Conservation (phyloP, 164 flowering plant species). For the Nelumbo lutea region DNA sequence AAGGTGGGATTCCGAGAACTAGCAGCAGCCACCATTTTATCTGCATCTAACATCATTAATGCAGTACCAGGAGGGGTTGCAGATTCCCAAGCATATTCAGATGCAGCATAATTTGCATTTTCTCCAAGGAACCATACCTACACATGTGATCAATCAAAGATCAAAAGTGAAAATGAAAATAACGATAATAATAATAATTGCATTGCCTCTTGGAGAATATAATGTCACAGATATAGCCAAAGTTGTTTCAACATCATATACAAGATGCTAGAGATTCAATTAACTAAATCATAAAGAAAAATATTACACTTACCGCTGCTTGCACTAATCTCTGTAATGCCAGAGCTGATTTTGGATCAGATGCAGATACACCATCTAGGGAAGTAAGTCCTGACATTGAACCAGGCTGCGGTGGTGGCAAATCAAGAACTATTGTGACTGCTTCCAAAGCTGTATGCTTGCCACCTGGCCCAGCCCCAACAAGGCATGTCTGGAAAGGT, state of each 20-base stretch:
- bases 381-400: slow-evolving; percentile 76
- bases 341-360: slow-evolving; percentile 97
- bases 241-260: no score
- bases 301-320: slow-evolving; percentile 76
- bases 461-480: slow-evolving; percentile 99
- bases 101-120: slow-evolving; percentile 99
- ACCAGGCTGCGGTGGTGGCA: slow-evolving; percentile 98
- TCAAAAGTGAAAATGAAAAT: neutral
- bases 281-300: neutral
- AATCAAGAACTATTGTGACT: slow-evolving; percentile 94
- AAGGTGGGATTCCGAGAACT: slow-evolving; percentile 97
- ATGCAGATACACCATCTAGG: slow-evolving; percentile 83
- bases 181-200: neutral
- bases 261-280: neutral
- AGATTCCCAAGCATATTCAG: slow-evolving; percentile 99
- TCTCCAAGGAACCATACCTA: slow-evolving; percentile 99
- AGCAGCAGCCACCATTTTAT: slow-evolving; percentile 99
- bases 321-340: slow-evolving; percentile 94
- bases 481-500: slow-evolving; percentile 73
- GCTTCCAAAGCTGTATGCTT: slow-evolving; percentile 99
- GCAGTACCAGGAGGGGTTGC: slow-evolving; percentile 99
- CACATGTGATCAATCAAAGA: slow-evolving; percentile 5
- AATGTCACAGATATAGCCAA: neutral
- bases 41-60: slow-evolving; percentile 98
- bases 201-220: neutral